Base-by-base conservation (phyloP, 768 basidiomycete species). In the Mycena amicta region DNA sequence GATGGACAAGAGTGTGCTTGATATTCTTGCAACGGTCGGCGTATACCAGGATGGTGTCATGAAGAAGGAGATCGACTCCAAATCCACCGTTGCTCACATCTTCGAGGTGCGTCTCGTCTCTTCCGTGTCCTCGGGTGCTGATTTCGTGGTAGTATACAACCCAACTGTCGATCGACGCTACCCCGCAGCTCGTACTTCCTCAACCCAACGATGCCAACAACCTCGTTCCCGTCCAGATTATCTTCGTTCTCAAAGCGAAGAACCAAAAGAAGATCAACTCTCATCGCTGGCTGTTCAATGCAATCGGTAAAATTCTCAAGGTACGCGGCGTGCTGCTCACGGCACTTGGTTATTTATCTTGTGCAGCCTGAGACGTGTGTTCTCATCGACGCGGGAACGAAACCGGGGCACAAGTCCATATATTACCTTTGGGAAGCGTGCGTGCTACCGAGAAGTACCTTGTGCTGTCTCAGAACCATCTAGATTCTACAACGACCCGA, bases 181-280 rank as follows among this genome's bases (percentile, higher is more conserved):
- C 89, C 2, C 95, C 95, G 0, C 90, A 93, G 67, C 82, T 98
- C 33, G 90, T 98, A 49, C 86, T 95, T 25, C 96, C 97, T 37
- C 90, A 93, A 67, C 82, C 86, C 13, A 90, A 92, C 31, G 93
- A 97, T 67, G 85, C 92, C 18, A 93, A 94, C 75, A 97, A 97
- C 71, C 74, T 98, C 29, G 92, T 95, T 2, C 93, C 95, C 0
- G 93, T 97, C 3, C 92, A 93, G 68, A 88, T 97, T 65, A 95
- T 96, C 57, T 82, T 96, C 53, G 86, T 94, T 55, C 75, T 96
- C 65, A 97, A 96, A 74, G 92, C 92, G 5, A 90, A 95, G 77
- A 96, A 96, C 75, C 87, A 92, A 71, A 95, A 95, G 81, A 95
- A 96, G 79, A 95, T 94, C 74, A 95, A 94, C 68, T 93, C 92